Evolutionary conservation across 495 filamentous ascomycete species (phyloP).

Genomic region (Daldinia caldariorum): DNA sequence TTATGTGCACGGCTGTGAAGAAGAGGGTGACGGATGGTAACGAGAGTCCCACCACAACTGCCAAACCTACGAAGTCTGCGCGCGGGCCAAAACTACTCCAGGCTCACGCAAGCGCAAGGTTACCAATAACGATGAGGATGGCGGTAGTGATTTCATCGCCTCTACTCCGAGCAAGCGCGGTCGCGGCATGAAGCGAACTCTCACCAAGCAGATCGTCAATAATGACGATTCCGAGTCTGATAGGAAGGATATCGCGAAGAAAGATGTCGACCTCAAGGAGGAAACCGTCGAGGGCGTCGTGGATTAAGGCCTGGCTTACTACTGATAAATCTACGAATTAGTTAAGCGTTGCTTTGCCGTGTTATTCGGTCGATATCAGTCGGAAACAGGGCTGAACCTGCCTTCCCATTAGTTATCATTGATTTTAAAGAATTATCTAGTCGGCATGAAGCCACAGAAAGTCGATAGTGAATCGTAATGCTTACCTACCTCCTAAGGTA

Average conservation of each 20-base stretch:
- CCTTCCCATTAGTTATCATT: background rate
- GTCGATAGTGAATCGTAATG: background rate
- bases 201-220: constrained; percentile 9
- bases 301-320: too few species aligned
- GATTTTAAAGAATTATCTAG: background rate
- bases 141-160: background rate
- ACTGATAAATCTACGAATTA: background rate
- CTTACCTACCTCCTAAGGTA: background rate
- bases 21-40: constrained; percentile 28
- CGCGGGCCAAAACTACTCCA: constrained; percentile 22
- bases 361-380: background rate
- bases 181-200: constrained; percentile 27
- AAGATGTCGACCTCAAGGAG: background rate
- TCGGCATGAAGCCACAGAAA: background rate
- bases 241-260: background rate
- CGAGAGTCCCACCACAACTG: constrained; percentile 8
- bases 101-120: constrained; percentile 23
- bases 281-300: background rate
- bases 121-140: constrained; percentile 6
- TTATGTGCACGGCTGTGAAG: constrained; percentile 20
- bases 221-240: constrained; percentile 15
- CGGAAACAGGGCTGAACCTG: background rate
- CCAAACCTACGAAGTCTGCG: constrained; percentile 16
- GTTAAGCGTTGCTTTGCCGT: background rate
- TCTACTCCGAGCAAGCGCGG: constrained; percentile 26